Evolutionary conservation across 805 yeast genomes (phyloP).

Genomic region (Kodamaea laetipori): DNA sequence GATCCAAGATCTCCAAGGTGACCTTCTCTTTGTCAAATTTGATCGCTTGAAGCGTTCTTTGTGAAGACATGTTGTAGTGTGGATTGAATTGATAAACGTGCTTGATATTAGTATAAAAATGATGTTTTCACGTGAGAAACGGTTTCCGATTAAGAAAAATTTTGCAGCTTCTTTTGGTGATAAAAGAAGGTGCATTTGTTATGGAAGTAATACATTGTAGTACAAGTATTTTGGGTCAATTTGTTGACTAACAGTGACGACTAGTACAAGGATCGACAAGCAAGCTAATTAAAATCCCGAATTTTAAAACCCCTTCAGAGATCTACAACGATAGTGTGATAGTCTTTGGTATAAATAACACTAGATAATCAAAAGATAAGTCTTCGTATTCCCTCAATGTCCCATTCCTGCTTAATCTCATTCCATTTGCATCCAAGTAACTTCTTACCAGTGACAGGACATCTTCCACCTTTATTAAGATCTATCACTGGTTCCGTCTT

Average conservation of each 20-base stretch:
- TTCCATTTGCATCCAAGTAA: slow-evolving; percentile 72
- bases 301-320: no score
- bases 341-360: no score
- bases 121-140: neutral
- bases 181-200: neutral
- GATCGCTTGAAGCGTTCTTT: slow-evolving; percentile 56
- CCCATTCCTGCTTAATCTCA: slow-evolving; percentile 61
- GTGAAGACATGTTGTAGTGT: slow-evolving; percentile 6
- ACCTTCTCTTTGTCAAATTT: slow-evolving; percentile 52
- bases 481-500: slow-evolving; percentile 23
- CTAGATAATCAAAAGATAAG: slow-evolving; percentile 71
- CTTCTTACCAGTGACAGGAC: slow-evolving; percentile 79
- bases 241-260: no score
- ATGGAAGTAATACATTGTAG: no score
- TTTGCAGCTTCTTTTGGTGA: neutral
- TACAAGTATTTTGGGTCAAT: no score
- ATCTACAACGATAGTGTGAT: no score
- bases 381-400: slow-evolving; percentile 72
- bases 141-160: neutral
- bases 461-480: slow-evolving; percentile 60
- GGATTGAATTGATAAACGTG: neutral
- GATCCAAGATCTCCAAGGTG: slow-evolving; percentile 70
- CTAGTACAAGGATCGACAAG: no score
- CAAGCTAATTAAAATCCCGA: no score
- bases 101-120: slow-evolving; percentile 1